Evolutionary conservation across 2,329 filamentous ascomycete genomes (phyloP), one percentile per base, ranked within the genome.

Genomic region (Cercospora canescens): DNA sequence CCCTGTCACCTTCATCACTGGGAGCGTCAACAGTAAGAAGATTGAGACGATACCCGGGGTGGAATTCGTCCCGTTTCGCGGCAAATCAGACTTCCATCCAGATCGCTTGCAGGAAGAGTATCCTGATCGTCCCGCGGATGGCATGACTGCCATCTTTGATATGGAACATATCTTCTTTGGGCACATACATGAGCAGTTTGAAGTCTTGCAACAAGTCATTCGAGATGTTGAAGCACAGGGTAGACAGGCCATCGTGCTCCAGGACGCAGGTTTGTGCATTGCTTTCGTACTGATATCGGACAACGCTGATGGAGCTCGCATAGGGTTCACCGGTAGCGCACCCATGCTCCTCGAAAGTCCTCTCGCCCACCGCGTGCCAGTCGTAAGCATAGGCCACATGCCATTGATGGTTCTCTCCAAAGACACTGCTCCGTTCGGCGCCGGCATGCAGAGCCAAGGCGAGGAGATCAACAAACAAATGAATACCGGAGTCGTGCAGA

Each of bases 1-100:
- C 63, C 73, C 79, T 8, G 73, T 82, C 3, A 81, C 78, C 2
- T 81, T 83, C 68, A 76, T 84, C 18, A 76, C 76, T 6, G 79
- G 79, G 1, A 70, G 73, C 0, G 68, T 76, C 7, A 83, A 79
- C 69, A 72, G 79, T 54, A 66, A 73, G 2, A 64, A 73, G 8
- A 73, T 82, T 58, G 76, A 77, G 59, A 71, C 72, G 2, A 76
- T 77, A 3, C 37, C 24, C 26, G 82, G 82, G 1, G 79, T 79
- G 9, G 75, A 72, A 1, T 82, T 79, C 65, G 70, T 81, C 24
- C 69, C 76, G 0, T 69, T 78, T 5, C 68, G 62, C 12, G 60
- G 63, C n/a, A 64, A 45, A 28, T 63, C 68, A 4, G 61, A 70
- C 54, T 52, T 72, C 24, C 74, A 78, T 35, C 69, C 69, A 6